Conservation (phyloP, 768 basidiomycete genomes). For the Pholiota molesta region DNA sequence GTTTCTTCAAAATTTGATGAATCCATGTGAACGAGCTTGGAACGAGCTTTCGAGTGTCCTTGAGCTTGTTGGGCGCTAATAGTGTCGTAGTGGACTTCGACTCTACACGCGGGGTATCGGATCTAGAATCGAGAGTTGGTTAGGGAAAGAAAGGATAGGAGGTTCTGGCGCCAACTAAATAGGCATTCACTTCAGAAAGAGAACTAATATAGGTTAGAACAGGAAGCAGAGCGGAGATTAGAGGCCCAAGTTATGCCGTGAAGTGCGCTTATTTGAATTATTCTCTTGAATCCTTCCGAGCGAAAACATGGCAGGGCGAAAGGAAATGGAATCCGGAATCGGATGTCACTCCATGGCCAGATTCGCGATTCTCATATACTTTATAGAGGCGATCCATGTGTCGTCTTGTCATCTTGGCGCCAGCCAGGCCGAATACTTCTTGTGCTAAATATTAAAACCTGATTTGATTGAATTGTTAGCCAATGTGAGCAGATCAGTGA, state of each 20-base stretch:
- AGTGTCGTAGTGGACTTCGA: background rate
- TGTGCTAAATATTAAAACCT: background rate
- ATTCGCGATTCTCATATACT: background rate
- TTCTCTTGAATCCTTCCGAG: background rate
- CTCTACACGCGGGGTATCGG: too few species aligned
- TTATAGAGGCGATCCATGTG: background rate
- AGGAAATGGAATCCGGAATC: background rate
- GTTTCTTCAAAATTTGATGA: slow-evolving; percentile 12
- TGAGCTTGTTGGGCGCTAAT: background rate
- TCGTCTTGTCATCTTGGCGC: background rate
- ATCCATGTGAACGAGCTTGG: slow-evolving; percentile 4
- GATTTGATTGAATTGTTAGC: background rate
- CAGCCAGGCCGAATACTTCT: too few species aligned
- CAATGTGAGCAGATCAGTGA: background rate
- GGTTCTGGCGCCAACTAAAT: slow-evolving; percentile 6
- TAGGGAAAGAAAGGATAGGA: background rate
- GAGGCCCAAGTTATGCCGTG: slow-evolving; percentile 2
- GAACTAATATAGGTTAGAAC: slow-evolving; percentile 3
- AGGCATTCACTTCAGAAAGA: slow-evolving; percentile 1
- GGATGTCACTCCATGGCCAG: background rate
- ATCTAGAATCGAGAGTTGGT: background rate
- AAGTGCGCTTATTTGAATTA: background rate
- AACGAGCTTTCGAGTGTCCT: background rate
- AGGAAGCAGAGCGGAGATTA: slow-evolving; percentile 3
- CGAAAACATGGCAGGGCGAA: background rate